phyloP scores from a whole-genome alignment of 176 grass and related monocot genomes.

The sorghum (Sorghum bicolor) region DNA sequence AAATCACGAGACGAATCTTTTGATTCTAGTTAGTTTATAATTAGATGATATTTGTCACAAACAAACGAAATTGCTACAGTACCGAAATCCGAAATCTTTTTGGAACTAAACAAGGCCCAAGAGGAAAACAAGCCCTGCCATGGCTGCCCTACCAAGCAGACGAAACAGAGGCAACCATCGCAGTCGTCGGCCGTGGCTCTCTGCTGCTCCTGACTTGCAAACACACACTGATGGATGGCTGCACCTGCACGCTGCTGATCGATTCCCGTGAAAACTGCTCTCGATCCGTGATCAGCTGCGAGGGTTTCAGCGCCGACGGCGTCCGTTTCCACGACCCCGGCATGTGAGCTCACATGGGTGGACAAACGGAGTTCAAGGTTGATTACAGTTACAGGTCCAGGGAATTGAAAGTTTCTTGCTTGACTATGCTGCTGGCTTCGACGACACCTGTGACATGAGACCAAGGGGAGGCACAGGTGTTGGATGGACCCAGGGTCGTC shows the following conservation, averaged over 20 bases:
- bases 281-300: not conserved
- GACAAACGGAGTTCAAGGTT: conserved; percentile 4
- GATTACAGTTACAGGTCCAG: not conserved
- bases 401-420: not conserved
- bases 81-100: no score
- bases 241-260: not conserved
- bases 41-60: no score
- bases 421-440: no score
- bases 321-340: not conserved
- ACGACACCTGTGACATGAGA: no score
- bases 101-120: no score
- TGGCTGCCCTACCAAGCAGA: not conserved
- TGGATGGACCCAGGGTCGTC: no score
- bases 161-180: conserved; percentile 15
- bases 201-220: not conserved
- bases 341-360: conserved; percentile 50
- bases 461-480: no score
- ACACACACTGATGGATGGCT: not conserved
- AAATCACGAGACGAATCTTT: no score
- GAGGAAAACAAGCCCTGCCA: not conserved
- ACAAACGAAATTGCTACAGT: no score
- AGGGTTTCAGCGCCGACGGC: not conserved
- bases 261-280: not conserved
- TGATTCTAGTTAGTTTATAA: no score
- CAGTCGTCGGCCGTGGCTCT: not conserved